These are phyloP conservation scores for Solanum pennellii DNA, from an alignment of 257 asterid species.

Conservation along the genomic window DNA sequence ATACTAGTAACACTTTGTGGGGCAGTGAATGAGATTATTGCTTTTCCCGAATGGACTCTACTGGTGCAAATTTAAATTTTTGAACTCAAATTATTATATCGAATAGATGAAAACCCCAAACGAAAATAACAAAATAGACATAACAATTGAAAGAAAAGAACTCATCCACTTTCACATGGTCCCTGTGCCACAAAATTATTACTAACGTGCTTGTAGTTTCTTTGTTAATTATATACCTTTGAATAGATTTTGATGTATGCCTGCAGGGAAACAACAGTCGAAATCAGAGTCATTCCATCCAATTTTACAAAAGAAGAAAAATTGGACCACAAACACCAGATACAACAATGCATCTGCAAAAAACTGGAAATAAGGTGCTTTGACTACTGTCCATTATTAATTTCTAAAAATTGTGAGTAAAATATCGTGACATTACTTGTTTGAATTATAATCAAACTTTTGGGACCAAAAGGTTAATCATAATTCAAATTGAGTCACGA, in stretches of 20 bases:
- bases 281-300: neutral
- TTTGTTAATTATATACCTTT: neutral
- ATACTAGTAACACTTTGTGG: neutral
- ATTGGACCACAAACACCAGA: neutral
- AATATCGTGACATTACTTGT: neutral
- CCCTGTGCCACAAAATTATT: neutral
- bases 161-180: neutral
- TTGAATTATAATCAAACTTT: neutral
- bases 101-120: neutral
- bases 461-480: neutral
- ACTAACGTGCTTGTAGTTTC: neutral
- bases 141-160: neutral
- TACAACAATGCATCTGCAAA: neutral
- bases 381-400: neutral
- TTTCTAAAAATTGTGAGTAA: neutral
- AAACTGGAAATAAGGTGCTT: neutral
- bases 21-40: rapidly evolving
- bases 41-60: too few relatives aligned
- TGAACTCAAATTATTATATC: neutral
- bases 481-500: neutral
- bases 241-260: neutral
- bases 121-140: neutral
- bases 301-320: neutral
- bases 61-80: too few relatives aligned
- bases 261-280: neutral